phyloP scores from a whole-genome alignment of 2,329 filamentous ascomycete genomes.

The Cladosporium sp. region DNA sequence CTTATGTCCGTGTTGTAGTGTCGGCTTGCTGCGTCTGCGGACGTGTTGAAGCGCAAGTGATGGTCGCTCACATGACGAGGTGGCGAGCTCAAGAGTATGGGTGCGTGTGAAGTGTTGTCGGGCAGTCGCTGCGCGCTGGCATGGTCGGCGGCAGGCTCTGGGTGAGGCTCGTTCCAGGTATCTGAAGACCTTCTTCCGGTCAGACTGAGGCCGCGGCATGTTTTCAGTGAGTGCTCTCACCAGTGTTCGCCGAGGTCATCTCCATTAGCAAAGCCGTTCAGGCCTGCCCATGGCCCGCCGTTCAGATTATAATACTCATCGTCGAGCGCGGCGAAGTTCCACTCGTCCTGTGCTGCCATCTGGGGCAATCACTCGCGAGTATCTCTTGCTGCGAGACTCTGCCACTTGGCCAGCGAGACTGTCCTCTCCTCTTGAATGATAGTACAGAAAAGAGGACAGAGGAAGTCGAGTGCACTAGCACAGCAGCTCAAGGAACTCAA shows the following conservation, averaged over 20 bases:
- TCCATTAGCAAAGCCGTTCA: not conserved
- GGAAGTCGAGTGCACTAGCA: not conserved
- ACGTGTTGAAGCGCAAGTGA: not conserved
- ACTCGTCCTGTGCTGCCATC: slow-evolving; percentile 4
- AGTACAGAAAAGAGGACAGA: not conserved
- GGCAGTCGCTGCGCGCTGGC: not conserved
- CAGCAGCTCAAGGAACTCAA: not conserved
- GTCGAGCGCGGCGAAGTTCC: slow-evolving; percentile 4
- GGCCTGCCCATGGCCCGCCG: not conserved
- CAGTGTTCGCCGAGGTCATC: not conserved
- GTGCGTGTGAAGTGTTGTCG: not conserved
- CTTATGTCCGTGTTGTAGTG: not conserved
- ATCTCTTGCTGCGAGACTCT: not conserved
- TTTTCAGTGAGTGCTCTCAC: not conserved
- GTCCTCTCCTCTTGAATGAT: not conserved
- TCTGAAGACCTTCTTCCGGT: slow-evolving; percentile 4
- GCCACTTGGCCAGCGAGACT: not conserved
- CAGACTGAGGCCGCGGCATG: not conserved
- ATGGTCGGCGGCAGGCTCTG: not conserved
- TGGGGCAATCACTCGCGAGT: not conserved
- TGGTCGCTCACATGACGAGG: not conserved
- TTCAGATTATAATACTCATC: not conserved
- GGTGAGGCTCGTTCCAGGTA: slow-evolving; percentile 5
- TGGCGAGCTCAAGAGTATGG: not conserved
- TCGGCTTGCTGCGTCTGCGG: not conserved